These are phyloP conservation scores for Candida chilensis DNA, from an alignment of 805 yeast genomes.

Conservation along the genomic window DNA sequence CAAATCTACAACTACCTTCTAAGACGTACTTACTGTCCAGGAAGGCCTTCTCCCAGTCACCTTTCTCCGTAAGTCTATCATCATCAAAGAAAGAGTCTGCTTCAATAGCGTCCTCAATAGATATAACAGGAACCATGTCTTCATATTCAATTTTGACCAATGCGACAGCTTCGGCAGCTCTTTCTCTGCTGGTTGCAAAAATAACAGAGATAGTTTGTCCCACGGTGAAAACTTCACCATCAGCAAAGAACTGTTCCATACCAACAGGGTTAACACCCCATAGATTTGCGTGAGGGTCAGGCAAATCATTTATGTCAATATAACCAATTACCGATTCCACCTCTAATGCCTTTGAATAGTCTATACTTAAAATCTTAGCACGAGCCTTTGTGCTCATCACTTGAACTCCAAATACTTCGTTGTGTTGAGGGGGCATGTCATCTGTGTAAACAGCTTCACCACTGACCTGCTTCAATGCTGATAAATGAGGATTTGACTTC, in stretches of 20 bases:
- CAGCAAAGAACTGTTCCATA: slow-evolving; percentile 32
- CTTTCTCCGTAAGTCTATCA: slow-evolving; percentile 19
- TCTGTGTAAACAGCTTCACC: slow-evolving; percentile 38
- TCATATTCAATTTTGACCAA: slow-evolving; percentile 31
- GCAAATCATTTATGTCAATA: slow-evolving; percentile 28
- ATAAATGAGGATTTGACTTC: slow-evolving; percentile 30
- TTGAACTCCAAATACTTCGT: slow-evolving; percentile 33
- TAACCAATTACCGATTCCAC: slow-evolving; percentile 31
- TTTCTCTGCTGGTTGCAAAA: slow-evolving; percentile 24
- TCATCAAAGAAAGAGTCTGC: slow-evolving; percentile 25
- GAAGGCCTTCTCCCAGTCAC: slow-evolving; percentile 29
- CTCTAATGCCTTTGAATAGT: slow-evolving; percentile 22
- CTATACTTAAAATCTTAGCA: slow-evolving; percentile 30
- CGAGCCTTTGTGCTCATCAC: slow-evolving; percentile 31
- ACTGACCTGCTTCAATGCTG: slow-evolving; percentile 35
- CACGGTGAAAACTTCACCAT: slow-evolving; percentile 24
- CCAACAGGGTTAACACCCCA: slow-evolving; percentile 35
- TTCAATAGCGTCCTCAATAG: slow-evolving; percentile 33
- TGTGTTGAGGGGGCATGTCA: slow-evolving; percentile 29
- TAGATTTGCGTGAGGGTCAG: slow-evolving; percentile 20
- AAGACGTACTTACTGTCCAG: slow-evolving; percentile 16
- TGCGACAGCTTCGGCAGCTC: slow-evolving; percentile 31
- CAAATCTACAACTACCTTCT: slow-evolving; percentile 27
- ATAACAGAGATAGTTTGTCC: slow-evolving; percentile 37
- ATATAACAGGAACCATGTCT: slow-evolving; percentile 23